Evolutionary conservation across 78 protist species (phyloP), one percentile per base, ranked within the genome.

Genomic region (Dictyostelium brefeldianum): DNA sequence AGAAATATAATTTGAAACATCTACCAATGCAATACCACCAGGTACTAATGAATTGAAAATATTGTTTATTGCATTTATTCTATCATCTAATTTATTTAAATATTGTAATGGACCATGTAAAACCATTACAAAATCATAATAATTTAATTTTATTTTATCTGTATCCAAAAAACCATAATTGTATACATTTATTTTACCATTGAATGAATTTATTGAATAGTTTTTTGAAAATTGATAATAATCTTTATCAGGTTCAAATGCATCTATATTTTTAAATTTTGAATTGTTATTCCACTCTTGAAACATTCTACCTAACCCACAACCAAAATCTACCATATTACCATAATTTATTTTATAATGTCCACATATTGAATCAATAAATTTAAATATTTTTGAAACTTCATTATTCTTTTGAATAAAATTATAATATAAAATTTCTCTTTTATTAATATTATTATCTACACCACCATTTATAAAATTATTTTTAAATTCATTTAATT

Each of bases 41-140:
- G 92, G 92, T 48, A 36, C 43, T 1, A 78, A 47, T 10, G 92
- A 15, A n/a, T 47, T n/a, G 43, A 64, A 87, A 8, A 74, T 65
- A 20, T 77, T 74, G 18, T 80, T 31, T n/a, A 87, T 22, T 22
- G 92, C 83, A 12, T 17, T 27, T 5, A 87, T n/a, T 47, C 83
- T 31, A 36, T 87, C 84, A 2, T 64, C 65, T 17, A 87, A 41
- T 10, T 43, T 43, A 4, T 73, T 64, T 51, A 87, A 43, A 25
- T 87, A 87, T 31, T 87, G 92, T n/a, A 87, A 87, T 70, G 92
- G 92, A n/a, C 92, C 92, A 62, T 87, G 82, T n/a, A 87, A n/a
- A 29, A 53, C 47, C 1, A 57, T 29, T 5, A 74, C 18, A 70
- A 87, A 47, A 29, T 87, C 73, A 48, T 87, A 87, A 0, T 69